Evolutionary conservation across 1,139 yeast species (phyloP), one percentile per base, ranked within the genome.

Genomic region (Lodderomyces elongisporus): DNA sequence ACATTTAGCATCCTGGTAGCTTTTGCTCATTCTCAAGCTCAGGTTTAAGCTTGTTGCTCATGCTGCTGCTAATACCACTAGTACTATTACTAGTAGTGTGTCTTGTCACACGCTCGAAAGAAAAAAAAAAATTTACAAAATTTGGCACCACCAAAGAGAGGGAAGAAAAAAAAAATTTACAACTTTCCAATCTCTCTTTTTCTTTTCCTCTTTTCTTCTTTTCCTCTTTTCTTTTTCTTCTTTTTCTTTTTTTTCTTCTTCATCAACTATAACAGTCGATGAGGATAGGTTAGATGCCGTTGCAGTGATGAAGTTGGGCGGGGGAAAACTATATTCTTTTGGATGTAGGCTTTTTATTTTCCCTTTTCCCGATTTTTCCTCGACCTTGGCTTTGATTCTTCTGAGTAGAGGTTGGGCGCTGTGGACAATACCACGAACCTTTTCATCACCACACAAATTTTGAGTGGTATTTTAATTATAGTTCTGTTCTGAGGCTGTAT

Each of bases 231-330:
- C 22, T 20, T 20, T 10, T 20, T 20, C 22, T 18, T n/a, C 22
- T 34, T 33, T 33, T 32, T 28, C 34, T 29, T 36, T 37, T 37
- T 33, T 37, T 35, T 33, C 29, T 34, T 59, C 66, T 45, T 56
- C 47, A 70, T 71, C 81, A 75, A 75, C 81, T 75, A 75, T 70
- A 65, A 62, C 81, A 75, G 77, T 71, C 80, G 60, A 71, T 74
- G 80, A 75, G 53, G 80, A 74, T 54, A 54, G 76, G 70, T 61
- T 65, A 56, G 4, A 16, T 45, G 59, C 74, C 71, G 69, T 60
- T 65, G 52, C 70, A 69, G 75, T 51, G 47, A 50, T 33, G 42
- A 36, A 30, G 28, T 27, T 17, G 15, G 12, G 30, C n/a, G n/a
- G n/a, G n/a, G n/a, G n/a, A n/a, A n/a, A n/a, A n/a, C n/a, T n/a